Base-by-base conservation (phyloP, 345 rosid genomes). In the Acer saccharum region DNA sequence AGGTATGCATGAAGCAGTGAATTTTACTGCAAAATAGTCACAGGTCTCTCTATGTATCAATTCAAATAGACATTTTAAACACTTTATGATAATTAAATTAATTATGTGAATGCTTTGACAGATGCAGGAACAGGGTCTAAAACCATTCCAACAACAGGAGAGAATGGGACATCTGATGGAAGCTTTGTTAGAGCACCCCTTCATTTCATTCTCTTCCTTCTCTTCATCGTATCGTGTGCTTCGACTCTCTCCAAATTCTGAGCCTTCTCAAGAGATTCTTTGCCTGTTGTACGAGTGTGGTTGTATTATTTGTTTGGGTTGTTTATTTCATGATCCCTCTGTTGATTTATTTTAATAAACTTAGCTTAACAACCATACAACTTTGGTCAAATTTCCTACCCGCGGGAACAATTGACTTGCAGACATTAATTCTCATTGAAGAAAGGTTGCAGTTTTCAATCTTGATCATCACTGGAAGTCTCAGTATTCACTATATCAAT, bases 101-200 rank as follows among this genome's bases (percentile, higher is more conserved):
- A 46, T 13, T 0, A 76, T 69, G 41, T 13, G 25, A 65, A 75
- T 54, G 7, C 62, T 69, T 25, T 60, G 43, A 69, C 64, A 74
- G 71, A 68, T 81, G 57, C 78, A 73, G 85, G 85, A 55, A 67
- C 78, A 9, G 86, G 87, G 63, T 85, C 90, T 21, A 91, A 89
- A 78, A 86, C 85, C n/a, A 65, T 78, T 21, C 89, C 93, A 21
- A 73, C 89, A 57, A 48, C 84, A 21, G 72, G 84, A 63, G 43
- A 7, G 2, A 60, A 60, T 60, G 64, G 78, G 77, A 54, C 90
- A 69, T 88, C 90, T 48, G 89, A 78, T 23, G 90, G 89, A 76
- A 78, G 66, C 81, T 61, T 64, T 17, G 35, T 48, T 65, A 73
- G 65, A 69, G 80, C 80, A 67, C 79, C 91, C 10, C 52, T 81